Conservation (phyloP, 192 early-diverging fungal genomes). For the Coemansia reversa region DNA sequence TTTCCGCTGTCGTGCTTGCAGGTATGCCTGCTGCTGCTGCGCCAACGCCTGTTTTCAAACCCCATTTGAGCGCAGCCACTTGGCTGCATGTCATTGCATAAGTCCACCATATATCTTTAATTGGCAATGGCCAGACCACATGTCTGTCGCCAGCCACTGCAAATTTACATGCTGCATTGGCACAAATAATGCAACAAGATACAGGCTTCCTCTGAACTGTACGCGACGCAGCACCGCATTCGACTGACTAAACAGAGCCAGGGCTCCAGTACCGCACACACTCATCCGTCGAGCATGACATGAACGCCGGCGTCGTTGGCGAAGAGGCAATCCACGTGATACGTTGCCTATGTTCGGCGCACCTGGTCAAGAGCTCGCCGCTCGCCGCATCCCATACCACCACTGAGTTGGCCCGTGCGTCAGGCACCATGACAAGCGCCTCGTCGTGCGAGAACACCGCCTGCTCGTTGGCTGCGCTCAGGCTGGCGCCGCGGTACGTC, state of each 20-base stretch:
- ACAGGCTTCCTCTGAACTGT: not conserved
- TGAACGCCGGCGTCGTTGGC: slow-evolving; percentile 30
- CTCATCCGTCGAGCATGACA: slow-evolving; percentile 46
- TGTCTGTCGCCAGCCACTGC: not conserved
- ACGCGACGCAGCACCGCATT: not conserved
- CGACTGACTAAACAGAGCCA: not conserved
- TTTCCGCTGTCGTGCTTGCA: not conserved
- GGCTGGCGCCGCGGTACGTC: slow-evolving; percentile 68
- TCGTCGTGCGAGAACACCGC: slow-evolving; percentile 71
- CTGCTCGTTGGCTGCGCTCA: slow-evolving; percentile 29
- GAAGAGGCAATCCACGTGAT: slow-evolving; percentile 40
- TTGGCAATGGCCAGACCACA: not conserved
- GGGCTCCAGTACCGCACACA: slow-evolving; percentile 43
- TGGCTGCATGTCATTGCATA: not conserved
- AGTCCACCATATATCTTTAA: not conserved
- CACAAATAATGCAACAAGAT: not conserved
- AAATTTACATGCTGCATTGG: slow-evolving; percentile 7
- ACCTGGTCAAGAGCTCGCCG: slow-evolving; percentile 54
- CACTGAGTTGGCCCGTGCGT: slow-evolving; percentile 63
- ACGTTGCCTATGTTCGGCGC: slow-evolving; percentile 25
- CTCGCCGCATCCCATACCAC: slow-evolving; percentile 72
- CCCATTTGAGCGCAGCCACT: not conserved
- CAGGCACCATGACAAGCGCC: slow-evolving; percentile 65
- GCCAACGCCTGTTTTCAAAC: not conserved
- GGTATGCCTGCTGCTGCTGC: not conserved